Percentiles rank a stretch among this genome's conserved stretches.
These are phyloP conservation scores for Hamamelis virginiana DNA, from an alignment of 164 flowering plant genomes.

Conservation along the genomic window DNA sequence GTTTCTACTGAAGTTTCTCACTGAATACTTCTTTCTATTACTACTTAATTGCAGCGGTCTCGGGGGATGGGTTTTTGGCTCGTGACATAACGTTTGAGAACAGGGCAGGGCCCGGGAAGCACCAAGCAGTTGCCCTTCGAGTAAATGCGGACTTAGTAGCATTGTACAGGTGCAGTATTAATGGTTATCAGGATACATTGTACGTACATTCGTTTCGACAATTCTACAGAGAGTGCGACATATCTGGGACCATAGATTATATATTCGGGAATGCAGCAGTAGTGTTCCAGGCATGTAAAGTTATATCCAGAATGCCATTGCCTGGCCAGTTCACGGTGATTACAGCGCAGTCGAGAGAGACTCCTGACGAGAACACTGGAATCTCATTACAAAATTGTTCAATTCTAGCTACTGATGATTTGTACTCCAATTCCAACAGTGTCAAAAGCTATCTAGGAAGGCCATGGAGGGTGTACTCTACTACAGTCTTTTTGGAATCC, in stretches of 20 bases:
- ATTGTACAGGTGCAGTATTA: conserved; percentile 52
- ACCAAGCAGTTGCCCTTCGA: conserved; percentile 86
- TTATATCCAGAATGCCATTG: conserved; percentile 57
- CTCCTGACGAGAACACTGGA: conserved; percentile 64
- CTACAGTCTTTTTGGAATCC: conserved; percentile 59
- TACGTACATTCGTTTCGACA: conserved; percentile 83
- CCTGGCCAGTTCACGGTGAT: conserved; percentile 64
- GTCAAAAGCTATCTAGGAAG: conserved; percentile 73
- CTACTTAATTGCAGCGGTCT: conserved; percentile 50
- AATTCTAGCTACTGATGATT: conserved; percentile 49
- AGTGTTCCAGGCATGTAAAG: conserved; percentile 66
- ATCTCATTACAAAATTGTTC: conserved; percentile 79
- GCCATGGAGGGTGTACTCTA: conserved; percentile 72
- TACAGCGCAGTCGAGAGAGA: conserved; percentile 67
- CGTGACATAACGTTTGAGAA: conserved; percentile 74
- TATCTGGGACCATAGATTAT: conserved; percentile 81
- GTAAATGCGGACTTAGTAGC: conserved; percentile 71
- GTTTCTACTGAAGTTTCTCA: background rate
- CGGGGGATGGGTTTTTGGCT: conserved; percentile 80
- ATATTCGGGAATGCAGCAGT: conserved; percentile 86
- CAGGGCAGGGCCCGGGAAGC: conserved; percentile 74
- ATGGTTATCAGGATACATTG: conserved; percentile 73
- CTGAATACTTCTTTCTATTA: background rate
- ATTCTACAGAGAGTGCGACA: conserved; percentile 77
- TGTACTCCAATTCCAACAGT: conserved; percentile 24